Evolutionary conservation across 2,329 filamentous ascomycete species (phyloP), one percentile per base, ranked within the genome.

Genomic region (Aspergillus latus): DNA sequence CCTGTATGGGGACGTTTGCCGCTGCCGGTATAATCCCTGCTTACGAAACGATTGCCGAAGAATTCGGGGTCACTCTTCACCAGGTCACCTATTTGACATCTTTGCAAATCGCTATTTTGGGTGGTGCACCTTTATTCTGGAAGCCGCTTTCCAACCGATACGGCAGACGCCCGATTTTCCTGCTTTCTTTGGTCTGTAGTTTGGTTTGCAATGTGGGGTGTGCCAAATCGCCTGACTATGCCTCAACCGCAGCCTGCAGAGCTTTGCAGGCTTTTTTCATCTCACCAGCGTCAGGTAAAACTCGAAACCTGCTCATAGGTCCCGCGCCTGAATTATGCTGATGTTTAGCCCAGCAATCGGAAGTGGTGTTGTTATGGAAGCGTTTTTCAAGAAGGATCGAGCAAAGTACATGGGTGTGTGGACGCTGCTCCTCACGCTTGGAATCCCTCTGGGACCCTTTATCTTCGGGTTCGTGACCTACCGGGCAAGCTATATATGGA

Each of bases 331-430:
- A 8, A 21, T 8, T n/a, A 2, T 47, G 50, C 58, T 61, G 46
- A 61, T 36, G 1, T 16, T 15, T 34, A 32, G 47, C 34, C 6
- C 15, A 63, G 77, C 79, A 0, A 82, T 84, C 49, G 82, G 82
- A 26, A 83, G 80, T 64, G 82, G 76, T 0, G 80, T 85, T 7
- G 82, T 85, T 2, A 78, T 80, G 13, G 82, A 85, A 63, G 82
- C 78, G 1, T 84, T 82, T 57, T 85, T 84, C 69, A 80, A 79
- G 63, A 77, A 77, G 30, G 79, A 84, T 46, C 71, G 82, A 21
- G 82, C 75, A 4, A 75, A 73, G 48, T 82, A 80, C 49, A 83
- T 84, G 78, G 82, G 82, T 29, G 71, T 84, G 2, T 84, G 82
- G 82, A 84, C 82, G 49, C 68, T 74, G 53, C 72, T 82, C 66